A percentile compares a stretch with the other conserved stretches of the same genome.
phyloP scores from a whole-genome alignment of 768 basidiomycete genomes.

The Coprinopsis strossmayeri region DNA sequence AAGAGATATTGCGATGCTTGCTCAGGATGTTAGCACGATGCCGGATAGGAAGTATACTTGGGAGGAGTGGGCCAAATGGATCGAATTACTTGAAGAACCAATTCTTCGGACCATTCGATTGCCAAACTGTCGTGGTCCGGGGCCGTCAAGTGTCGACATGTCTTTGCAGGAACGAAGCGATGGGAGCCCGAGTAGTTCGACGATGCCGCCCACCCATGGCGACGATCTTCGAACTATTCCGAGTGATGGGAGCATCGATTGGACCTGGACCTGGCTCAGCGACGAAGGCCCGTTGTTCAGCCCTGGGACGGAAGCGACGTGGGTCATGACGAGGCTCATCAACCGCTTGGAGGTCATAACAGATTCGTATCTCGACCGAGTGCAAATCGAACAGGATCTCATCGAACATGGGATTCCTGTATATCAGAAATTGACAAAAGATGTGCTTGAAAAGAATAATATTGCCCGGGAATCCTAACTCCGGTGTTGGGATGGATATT shows the following conservation, averaged over 20 bases:
- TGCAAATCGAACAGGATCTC: too few relatives aligned
- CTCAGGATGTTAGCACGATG: conserved; percentile 22
- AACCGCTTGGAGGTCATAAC: conserved; percentile 25
- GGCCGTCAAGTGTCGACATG: too few relatives aligned
- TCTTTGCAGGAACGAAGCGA: too few relatives aligned
- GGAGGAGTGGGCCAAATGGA: conserved; percentile 30
- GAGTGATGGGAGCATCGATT: conserved; percentile 8
- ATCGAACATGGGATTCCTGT: too few relatives aligned
- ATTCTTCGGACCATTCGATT: neutral
- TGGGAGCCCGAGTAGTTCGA: too few relatives aligned
- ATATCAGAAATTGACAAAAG: too few relatives aligned
- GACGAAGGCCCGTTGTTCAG: conserved; percentile 36
- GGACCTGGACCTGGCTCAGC: conserved; percentile 31
- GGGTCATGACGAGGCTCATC: conserved; percentile 30
- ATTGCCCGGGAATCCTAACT: too few relatives aligned
- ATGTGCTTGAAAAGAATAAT: too few relatives aligned
- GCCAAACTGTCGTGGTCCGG: conserved; percentile 6
- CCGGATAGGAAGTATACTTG: conserved; percentile 26
- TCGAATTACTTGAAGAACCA: conserved; percentile 21
- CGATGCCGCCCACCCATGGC: too few relatives aligned
- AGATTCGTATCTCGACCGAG: too few relatives aligned
- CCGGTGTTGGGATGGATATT: too few relatives aligned
- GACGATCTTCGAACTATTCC: too few relatives aligned
- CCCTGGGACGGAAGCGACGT: conserved; percentile 27
- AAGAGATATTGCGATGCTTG: conserved; percentile 22